These are phyloP conservation scores for Quillaja saponaria DNA, from an alignment of 306 rosid species.

Conservation along the genomic window DNA sequence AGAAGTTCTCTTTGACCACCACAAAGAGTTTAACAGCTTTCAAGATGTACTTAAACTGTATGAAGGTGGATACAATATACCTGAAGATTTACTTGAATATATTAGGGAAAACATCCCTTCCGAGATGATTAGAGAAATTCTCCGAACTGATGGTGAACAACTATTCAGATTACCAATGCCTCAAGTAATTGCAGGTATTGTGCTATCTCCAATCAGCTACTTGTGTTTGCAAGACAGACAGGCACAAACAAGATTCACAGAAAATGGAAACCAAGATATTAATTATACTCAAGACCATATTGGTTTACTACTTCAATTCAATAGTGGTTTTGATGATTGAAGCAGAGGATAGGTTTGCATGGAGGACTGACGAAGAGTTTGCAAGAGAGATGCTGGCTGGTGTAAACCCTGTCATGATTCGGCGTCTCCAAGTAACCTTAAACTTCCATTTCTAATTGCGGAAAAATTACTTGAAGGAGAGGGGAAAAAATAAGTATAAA, in stretches of 20 bases:
- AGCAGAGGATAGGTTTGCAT: conserved; percentile 68
- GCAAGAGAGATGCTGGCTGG: conserved; percentile 96
- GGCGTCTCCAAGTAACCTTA: conserved; percentile 59
- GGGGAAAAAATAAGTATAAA: too few species aligned
- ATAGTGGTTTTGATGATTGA: too few species aligned
- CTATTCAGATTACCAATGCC: conserved; percentile 85
- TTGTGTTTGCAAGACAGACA: background rate
- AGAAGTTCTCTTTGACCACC: too few species aligned
- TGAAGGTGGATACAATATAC: conserved; percentile 59
- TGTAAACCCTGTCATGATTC: conserved; percentile 82
- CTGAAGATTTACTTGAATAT: conserved; percentile 45
- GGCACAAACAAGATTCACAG: too few species aligned
- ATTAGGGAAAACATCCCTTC: conserved; percentile 66
- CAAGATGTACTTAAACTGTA: conserved; percentile 64
- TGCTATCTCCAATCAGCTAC: background rate
- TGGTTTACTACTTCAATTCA: too few species aligned
- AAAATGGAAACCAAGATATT: too few species aligned
- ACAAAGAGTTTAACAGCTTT: conserved; percentile 76
- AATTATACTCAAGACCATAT: too few species aligned
- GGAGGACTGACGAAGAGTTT: conserved; percentile 93
- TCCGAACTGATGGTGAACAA: conserved; percentile 76
- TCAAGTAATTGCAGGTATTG: conserved; percentile 72
- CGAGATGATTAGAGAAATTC: conserved; percentile 71
- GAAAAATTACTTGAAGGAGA: too few species aligned
- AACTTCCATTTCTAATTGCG: too few species aligned